Evolutionary conservation across 805 yeast species (phyloP), one percentile per base, ranked within the genome.

Genomic region (Starmerella asiatica): DNA sequence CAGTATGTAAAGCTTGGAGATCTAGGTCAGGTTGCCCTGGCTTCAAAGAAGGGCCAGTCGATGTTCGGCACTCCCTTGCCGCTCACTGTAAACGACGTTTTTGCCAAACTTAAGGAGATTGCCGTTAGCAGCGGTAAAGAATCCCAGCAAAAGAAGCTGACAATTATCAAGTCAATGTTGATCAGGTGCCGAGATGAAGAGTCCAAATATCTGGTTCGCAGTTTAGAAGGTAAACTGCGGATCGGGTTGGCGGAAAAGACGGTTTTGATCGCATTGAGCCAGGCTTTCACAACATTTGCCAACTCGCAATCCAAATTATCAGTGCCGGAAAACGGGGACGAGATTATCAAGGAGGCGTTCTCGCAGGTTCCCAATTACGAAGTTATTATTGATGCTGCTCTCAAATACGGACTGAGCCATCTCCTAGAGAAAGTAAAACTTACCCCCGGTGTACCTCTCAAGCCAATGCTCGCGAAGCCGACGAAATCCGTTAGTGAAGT

Each of bases 381-480:
- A 50, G 61, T 80, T 4, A 66, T 91, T 14, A 79, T 91, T 37
- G 66, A 68, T 8, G 70, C 74, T 2, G 76, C 84, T 1, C 56
- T 79, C 43, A 63, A 75, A 32, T 55, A 73, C 50, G 97, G 97
- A 0, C 68, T 88, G 2, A 59, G 67, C 49, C 65, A 79, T 28
- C 56, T 91, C 31, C 63, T 70, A 35, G 76, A 78, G 8, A 71
- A 76, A 48, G 76, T 93, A 51, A 75, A 74, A 29, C 63, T 91
- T 45, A 75, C 78, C 8, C 94, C 98, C 0, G 97, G 97, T 1
- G 76, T 91, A 4, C 98, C 98, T 0, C 66, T 91, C 51, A 88
- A 86, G 56, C 98, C 98, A 1, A 91, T 91, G 98, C 71, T 91
- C 53, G 98, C 98, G 5, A 91, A 88, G 56, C 98, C 98, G 2